Percentiles rank a stretch among this genome's conserved stretches.
phyloP scores from a whole-genome alignment of 1,139 yeast genomes.

The Blastobotrys ciferrii region DNA sequence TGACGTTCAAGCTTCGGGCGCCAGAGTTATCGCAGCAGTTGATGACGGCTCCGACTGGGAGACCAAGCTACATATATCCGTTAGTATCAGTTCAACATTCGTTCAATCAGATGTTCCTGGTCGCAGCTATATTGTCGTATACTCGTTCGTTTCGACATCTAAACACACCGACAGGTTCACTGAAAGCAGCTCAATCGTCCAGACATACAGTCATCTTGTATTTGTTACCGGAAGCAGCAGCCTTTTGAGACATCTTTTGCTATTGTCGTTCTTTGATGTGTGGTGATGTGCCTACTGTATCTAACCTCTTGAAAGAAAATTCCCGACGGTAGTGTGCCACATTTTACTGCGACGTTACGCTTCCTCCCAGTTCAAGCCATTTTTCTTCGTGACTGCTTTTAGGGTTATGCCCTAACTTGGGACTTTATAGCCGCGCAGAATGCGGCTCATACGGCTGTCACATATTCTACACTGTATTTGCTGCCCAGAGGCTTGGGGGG shows the following conservation, averaged over 20 bases:
- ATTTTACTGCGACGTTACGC: not conserved
- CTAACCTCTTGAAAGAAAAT: conserved; percentile 6
- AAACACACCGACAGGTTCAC: not conserved
- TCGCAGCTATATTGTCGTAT: too few relatives aligned
- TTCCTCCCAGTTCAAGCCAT: not conserved
- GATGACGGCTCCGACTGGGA: conserved; percentile 99
- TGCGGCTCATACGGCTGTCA: not conserved
- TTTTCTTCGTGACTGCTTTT: conserved; percentile 3
- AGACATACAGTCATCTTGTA: conserved; percentile 95
- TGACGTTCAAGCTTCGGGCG: conserved; percentile 98
- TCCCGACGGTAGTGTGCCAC: conserved; percentile 2
- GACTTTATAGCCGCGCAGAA: not conserved
- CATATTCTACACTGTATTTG: too few relatives aligned
- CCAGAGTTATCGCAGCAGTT: conserved; percentile 99
- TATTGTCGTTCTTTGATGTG: conserved; percentile 9
- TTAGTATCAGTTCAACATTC: conserved; percentile 13
- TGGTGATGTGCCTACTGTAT: conserved; percentile 6
- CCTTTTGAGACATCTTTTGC: conserved; percentile 29
- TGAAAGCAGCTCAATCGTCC: not conserved
- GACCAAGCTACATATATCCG: conserved; percentile 67
- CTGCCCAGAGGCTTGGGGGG: too few relatives aligned
- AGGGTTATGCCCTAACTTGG: conserved; percentile 7
- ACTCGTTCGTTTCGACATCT: not conserved
- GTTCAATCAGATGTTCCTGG: not conserved
- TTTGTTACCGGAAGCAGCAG: conserved; percentile 99